Base-by-base conservation (phyloP, 106 monocot species). In the Xerophyta viscosa region DNA sequence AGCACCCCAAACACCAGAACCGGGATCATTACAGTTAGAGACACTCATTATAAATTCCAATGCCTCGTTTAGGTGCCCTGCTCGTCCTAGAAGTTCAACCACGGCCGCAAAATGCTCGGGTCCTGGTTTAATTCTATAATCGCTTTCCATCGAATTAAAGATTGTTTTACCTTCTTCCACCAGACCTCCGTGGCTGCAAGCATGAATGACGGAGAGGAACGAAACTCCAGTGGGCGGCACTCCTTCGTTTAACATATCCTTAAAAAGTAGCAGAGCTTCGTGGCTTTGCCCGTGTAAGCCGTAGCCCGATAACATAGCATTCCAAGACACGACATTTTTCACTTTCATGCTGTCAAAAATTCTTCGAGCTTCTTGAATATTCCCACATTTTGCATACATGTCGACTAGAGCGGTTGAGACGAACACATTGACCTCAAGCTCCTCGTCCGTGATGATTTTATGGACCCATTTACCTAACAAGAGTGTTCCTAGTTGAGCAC, bases 301-400 rank as follows among this genome's bases (percentile, higher is more conserved):
- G n/a, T 79, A 91, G 8, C 78, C 91, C 18, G 68, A 63, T 44
- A 91, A 86, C 69, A 86, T 79, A 0, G 78, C 81, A 56, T 86
- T 91, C 86, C 86, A 91, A 17, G 86, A 76, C 23, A 86, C 75
- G 12, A 79, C 86, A 57, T 81, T 91, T 59, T 86, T 91, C 48
- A 78, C 86, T 6, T 23, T 2, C 85, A 86, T 86, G 3, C 20
- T 18, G 29, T 82, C 60, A 29, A 91, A 91, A 5, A 79, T 75
- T 21, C 48, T 63, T 29, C 69, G 48, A 15, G 86, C 85, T 31
- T 78, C 66, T 2, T 18, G 20, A 20, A 91, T 68, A 64, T 64
- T 78, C 31, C 85, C 81, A 45, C 91, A 91, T 42, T 85, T 91
- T 3, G 84, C 84, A 62, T 91, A 91, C 91, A 91, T 91, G 62